Base-by-base conservation (phyloP, 1,139 yeast genomes). In the Pichia sp. region DNA sequence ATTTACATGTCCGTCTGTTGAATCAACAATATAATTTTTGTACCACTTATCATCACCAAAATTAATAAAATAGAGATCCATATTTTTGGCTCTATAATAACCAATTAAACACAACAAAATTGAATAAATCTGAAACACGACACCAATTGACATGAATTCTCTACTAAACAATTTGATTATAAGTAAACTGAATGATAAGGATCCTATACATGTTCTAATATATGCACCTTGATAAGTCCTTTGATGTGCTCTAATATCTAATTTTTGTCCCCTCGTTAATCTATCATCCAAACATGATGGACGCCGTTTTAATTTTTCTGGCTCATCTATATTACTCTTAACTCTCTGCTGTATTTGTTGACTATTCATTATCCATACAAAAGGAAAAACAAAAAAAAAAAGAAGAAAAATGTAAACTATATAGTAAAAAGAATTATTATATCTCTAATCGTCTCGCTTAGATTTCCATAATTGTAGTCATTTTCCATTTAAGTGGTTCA, bases 211-310 rank as follows among this genome's bases (percentile, higher is more conserved):
- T 3, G 82, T 73, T 51, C 84, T 62, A 14, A 81, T 73, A 60
- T 80, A 80, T 4, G 84, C 83, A 0, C 84, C 84, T 62, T 80
- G 84, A 60, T 80, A 80, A 1, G 84, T 80, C 56, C 84, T 63
- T 62, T 80, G 84, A 62, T 80, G 83, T 1, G 84, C 84, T 55
- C 84, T 60, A 5, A 80, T 74, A 57, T 80, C 84, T 42, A 79
- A 65, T 59, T 76, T 75, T 49, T 72, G 70, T 13, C 61, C 63
- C 42, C 71, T 69, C 3, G 77, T 63, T 14, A 64, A 59, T 22
- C 66, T 52, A 16, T 57, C 55, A 16, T 59, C 56, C 46, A 67
- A 53, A 18, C 64, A 48, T 4, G 69, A 62, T 16, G 70, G 70
- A 39, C 65, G 60, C 33, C 66, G 34, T 27, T 33, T 11, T 4